Evolutionary conservation across 352 stramenopile species (phyloP).

Genomic region (Hyaloperonospora brassicae): DNA sequence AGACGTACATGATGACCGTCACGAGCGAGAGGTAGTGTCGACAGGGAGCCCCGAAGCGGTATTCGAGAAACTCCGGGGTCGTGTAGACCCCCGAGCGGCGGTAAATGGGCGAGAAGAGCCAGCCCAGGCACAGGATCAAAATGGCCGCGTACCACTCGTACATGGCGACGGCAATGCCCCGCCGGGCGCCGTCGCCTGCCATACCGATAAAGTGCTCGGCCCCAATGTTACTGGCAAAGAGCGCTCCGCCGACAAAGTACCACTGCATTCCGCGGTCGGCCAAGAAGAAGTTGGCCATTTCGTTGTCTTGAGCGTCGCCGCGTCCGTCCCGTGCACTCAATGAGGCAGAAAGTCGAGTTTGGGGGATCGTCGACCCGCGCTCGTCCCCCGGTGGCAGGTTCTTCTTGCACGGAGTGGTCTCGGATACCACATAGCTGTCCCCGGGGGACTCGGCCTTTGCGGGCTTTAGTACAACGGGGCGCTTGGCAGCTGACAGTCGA

Average conservation of each 20-base stretch:
- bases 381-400: constrained; percentile 22
- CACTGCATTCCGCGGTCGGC: constrained; percentile 61
- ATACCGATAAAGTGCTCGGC: constrained; percentile 67
- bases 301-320: constrained; percentile 20
- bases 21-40: constrained; percentile 55
- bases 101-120: constrained; percentile 62
- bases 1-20: constrained; percentile 55
- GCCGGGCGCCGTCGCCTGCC: constrained; percentile 47
- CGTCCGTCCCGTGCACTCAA: constrained; percentile 27
- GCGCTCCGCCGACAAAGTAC: constrained; percentile 49
- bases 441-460: constrained; percentile 10
- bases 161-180: constrained; percentile 51
- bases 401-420: constrained; percentile 27
- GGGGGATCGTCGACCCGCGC: constrained; percentile 19
- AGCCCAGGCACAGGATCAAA: constrained; percentile 46
- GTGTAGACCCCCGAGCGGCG: constrained; percentile 47
- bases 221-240: constrained; percentile 66
- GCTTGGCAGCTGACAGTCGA: constrained; percentile 12
- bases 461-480: not conserved
- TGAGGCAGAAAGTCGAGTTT: constrained; percentile 20
- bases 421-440: constrained; percentile 22
- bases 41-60: constrained; percentile 38
- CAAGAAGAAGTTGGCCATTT: constrained; percentile 53
- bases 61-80: constrained; percentile 45
- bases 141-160: constrained; percentile 60